Conservation (phyloP, 164 flowering plant genomes). For the Nymphaea colorata region DNA sequence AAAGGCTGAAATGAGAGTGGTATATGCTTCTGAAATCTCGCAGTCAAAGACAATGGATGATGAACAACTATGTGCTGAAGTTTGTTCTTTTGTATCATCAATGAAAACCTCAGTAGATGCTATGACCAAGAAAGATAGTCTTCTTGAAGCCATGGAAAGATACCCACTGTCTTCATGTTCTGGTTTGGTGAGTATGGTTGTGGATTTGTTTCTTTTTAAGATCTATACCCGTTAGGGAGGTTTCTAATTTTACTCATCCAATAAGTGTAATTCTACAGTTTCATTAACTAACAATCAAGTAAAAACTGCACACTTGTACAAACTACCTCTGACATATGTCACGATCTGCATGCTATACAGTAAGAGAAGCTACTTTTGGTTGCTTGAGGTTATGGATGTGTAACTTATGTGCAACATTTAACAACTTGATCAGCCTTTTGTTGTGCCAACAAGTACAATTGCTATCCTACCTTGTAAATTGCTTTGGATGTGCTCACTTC, state of each 20-base stretch:
- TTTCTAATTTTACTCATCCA: no score
- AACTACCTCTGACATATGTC: background rate
- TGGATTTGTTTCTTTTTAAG: background rate
- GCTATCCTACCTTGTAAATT: no score
- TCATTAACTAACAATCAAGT: no score
- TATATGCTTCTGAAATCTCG: conserved; percentile 50
- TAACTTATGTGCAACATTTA: background rate
- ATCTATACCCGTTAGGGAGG: no score
- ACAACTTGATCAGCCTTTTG: no score
- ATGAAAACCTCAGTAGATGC: conserved; percentile 35
- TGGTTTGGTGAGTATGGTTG: conserved; percentile 28
- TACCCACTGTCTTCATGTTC: conserved; percentile 26
- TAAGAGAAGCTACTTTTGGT: background rate
- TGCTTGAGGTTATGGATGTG: background rate
- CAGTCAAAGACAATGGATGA: conserved; percentile 29
- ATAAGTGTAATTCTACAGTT: no score
- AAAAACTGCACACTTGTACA: background rate
- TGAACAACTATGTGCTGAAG: conserved; percentile 45
- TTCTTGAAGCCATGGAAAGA: conserved; percentile 27
- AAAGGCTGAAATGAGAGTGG: conserved; percentile 19
- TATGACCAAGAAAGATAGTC: conserved; percentile 22
- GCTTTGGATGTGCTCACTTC: no score
- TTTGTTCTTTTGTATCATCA: conserved; percentile 31
- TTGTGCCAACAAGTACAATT: no score
- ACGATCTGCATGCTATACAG: background rate